phyloP scores from a whole-genome alignment of 345 rosid species.

The Microcos paniculata region DNA sequence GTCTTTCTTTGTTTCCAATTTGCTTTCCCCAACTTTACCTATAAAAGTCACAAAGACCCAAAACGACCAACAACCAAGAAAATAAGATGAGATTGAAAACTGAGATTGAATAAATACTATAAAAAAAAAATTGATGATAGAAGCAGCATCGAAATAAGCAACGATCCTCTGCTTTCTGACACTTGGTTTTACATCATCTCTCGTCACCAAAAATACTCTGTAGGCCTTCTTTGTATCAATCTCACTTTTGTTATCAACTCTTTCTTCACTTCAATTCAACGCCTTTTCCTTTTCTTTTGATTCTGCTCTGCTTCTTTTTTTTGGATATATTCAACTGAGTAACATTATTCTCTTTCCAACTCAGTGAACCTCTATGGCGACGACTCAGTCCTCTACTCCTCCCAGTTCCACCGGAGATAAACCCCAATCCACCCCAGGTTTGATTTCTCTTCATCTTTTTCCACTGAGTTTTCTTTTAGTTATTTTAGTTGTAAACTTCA shows the following conservation, averaged over 20 bases:
- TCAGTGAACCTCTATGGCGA: slow-evolving; percentile 26
- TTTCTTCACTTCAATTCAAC: not conserved
- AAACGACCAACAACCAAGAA: not conserved
- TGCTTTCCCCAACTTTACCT: not conserved
- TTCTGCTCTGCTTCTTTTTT: not conserved
- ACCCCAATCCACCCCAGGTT: slow-evolving; percentile 36
- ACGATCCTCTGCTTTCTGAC: not conserved
- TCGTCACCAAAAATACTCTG: not conserved
- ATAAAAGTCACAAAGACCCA: not conserved
- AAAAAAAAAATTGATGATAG: not conserved
- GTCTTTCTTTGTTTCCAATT: not conserved
- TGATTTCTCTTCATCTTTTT: not conserved
- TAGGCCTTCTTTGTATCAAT: not conserved
- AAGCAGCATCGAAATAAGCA: not conserved
- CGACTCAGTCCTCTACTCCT: slow-evolving; percentile 39
- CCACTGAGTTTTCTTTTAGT: not conserved
- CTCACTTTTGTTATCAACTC: not conserved
- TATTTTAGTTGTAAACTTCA: not conserved
- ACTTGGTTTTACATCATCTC: not conserved
- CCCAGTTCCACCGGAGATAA: slow-evolving; percentile 25
- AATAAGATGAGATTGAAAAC: not conserved
- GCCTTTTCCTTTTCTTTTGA: not conserved
- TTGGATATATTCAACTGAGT: slow-evolving; percentile 22
- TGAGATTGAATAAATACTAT: no score
- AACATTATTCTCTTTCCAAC: not conserved